Conservation (phyloP, 2,329 filamentous ascomycete genomes). For the Zasmidium citrigriseum region DNA sequence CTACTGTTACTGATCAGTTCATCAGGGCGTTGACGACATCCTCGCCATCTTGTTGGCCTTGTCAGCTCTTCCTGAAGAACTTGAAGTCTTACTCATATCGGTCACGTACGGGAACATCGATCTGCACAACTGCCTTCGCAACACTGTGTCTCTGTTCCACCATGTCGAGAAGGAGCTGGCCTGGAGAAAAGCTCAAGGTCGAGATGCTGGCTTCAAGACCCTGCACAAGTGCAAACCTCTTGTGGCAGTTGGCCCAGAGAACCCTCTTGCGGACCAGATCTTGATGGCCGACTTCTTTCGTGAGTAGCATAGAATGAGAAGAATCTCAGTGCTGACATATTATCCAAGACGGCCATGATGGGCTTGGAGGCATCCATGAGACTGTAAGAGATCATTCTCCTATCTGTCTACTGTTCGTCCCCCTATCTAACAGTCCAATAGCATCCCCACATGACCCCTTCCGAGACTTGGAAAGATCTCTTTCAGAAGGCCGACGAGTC, state of each 20-base stretch:
- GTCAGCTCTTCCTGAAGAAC: constrained; percentile 76
- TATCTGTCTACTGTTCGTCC: constrained; percentile 29
- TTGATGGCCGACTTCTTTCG: constrained; percentile 76
- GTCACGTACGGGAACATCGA: constrained; percentile 94
- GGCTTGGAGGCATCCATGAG: constrained; percentile 51
- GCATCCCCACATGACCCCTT: constrained; percentile 51
- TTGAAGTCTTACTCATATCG: constrained; percentile 82
- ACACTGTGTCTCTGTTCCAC: constrained; percentile 87
- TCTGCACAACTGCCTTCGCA: constrained; percentile 81
- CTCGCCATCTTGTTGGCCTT: constrained; percentile 74
- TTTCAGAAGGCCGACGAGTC: constrained; percentile 39
- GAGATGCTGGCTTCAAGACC: constrained; percentile 69
- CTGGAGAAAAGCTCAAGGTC: constrained; percentile 74
- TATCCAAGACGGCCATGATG: constrained; percentile 47
- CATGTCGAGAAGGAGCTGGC: constrained; percentile 84
- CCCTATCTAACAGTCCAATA: constrained; percentile 18
- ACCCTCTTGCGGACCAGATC: constrained; percentile 79
- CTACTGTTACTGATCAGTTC: background rate
- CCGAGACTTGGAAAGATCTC: constrained; percentile 50
- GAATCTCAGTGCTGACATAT: constrained; percentile 10
- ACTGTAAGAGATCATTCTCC: constrained; percentile 28
- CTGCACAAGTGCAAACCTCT: constrained; percentile 68
- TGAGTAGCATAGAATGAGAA: constrained; percentile 50
- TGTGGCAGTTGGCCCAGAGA: constrained; percentile 82
- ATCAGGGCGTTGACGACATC: constrained; percentile 11